phyloP scores from a whole-genome alignment of 1,139 yeast genomes.

The Sugiyamaella castrensis region DNA sequence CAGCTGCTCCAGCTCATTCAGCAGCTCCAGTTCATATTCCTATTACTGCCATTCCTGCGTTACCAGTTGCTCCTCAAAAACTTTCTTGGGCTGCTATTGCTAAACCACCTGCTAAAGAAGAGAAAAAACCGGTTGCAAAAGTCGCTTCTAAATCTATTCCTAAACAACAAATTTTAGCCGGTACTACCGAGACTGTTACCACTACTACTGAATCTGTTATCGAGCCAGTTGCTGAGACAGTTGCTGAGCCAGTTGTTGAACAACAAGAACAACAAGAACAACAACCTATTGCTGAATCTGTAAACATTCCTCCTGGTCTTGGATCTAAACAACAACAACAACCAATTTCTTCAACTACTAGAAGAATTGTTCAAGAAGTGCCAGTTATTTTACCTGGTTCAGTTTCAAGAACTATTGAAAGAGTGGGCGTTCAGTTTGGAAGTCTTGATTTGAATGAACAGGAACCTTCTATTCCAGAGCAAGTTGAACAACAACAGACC shows the following conservation, averaged over 20 bases:
- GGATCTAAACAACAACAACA: conserved; percentile 12
- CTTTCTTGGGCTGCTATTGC: conserved; percentile 45
- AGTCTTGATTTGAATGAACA: conserved; percentile 46
- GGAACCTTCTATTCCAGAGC: conserved; percentile 16
- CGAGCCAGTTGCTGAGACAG: conserved; percentile 14
- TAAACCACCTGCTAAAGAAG: conserved; percentile 22
- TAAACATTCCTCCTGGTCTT: conserved; percentile 18
- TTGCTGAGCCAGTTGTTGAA: conserved; percentile 21
- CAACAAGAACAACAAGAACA: conserved; percentile 10
- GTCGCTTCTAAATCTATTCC: conserved; percentile 17
- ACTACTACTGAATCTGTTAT: conserved; percentile 12
- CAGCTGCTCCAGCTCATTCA: conserved; percentile 3
- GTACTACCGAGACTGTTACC: background rate
- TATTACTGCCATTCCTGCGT: conserved; percentile 6
- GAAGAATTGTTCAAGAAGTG: conserved; percentile 40
- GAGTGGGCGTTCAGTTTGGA: conserved; percentile 71
- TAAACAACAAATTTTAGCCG: conserved; percentile 11
- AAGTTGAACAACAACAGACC: conserved; percentile 21
- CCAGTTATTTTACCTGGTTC: conserved; percentile 66
- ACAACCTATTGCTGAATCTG: conserved; percentile 17
- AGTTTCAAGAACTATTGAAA: conserved; percentile 44
- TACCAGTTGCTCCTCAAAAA: conserved; percentile 19
- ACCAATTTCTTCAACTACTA: conserved; percentile 6
- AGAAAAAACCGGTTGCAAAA: conserved; percentile 7
- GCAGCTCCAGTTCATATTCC: no score